These are phyloP conservation scores for Auxenochlorella protothecoides DNA, from an alignment of 139 green algal genomes.

Conservation along the genomic window DNA sequence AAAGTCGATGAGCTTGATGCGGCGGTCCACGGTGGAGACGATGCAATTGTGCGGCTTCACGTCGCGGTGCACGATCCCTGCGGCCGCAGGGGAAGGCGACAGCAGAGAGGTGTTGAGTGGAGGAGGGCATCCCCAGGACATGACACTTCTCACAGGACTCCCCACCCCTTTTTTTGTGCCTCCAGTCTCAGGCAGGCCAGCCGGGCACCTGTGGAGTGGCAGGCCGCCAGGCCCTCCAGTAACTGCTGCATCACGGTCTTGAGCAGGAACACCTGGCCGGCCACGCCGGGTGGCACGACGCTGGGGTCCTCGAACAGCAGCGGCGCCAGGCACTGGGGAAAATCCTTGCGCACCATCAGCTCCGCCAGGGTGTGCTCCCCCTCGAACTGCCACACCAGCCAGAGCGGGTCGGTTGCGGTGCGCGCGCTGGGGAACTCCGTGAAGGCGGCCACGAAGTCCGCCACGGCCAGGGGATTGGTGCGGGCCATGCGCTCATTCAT, in stretches of 20 bases:
- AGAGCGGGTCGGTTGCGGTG: conserved; percentile 25
- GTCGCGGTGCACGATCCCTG: conserved; percentile 82
- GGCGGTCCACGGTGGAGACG: conserved; percentile 37
- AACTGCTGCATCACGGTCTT: conserved; percentile 55
- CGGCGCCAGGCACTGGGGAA: conserved; percentile 83
- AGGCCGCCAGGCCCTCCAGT: conserved; percentile 48
- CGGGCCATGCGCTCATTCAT: conserved; percentile 95
- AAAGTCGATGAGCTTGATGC: conserved; percentile 85
- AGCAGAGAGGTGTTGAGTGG: not conserved
- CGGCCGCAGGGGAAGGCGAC: not conserved
- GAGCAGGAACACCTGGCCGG: conserved; percentile 32
- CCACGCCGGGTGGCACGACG: conserved; percentile 8
- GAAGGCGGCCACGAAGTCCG: conserved; percentile 83
- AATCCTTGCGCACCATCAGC: conserved; percentile 69
- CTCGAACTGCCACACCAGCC: conserved; percentile 74
- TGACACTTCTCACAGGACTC: no score
- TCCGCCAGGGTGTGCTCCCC: conserved; percentile 62
- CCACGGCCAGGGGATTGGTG: conserved; percentile 39
- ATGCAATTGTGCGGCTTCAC: conserved; percentile 89
- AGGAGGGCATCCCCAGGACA: no score
- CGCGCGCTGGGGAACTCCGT: conserved; percentile 29
- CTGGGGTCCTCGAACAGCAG: conserved; percentile 46
- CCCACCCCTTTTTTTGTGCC: no score
- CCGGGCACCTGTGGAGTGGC: conserved; percentile 29
- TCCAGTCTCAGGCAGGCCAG: no score